A percentile compares a stretch with the other conserved stretches of the same genome.
Conservation (phyloP, 164 flowering plant species). For the Magnolia kwangsiensis region DNA sequence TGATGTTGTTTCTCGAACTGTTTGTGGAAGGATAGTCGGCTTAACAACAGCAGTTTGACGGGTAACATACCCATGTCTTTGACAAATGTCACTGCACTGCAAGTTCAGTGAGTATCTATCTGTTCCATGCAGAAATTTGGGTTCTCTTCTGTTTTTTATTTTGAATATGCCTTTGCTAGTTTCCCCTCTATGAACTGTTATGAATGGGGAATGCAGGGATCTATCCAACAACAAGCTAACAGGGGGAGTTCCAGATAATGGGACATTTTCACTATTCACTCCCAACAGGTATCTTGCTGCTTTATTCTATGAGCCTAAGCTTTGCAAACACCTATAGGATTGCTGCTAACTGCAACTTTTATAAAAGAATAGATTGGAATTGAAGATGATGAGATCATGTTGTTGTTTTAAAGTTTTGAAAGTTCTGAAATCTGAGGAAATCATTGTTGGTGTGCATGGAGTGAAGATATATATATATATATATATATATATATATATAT, state of each 20-base stretch:
- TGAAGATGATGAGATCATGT: too few species aligned
- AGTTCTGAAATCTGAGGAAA: too few species aligned
- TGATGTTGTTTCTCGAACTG: conserved; percentile 13
- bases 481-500: too few species aligned
- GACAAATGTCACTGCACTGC: conserved; percentile 46
- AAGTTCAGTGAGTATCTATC: conserved; percentile 41
- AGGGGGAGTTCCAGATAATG: conserved; percentile 59
- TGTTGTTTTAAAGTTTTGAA: too few species aligned
- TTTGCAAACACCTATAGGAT: too few species aligned
- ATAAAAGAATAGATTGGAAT: too few species aligned
- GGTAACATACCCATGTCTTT: conserved; percentile 57
- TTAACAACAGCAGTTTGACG: conserved; percentile 59
- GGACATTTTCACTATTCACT: conserved; percentile 64
- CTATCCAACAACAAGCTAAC: conserved; percentile 36
- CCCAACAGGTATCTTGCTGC: conserved; percentile 48
- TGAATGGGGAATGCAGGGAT: too few species aligned
- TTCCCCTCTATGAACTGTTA: background rate
- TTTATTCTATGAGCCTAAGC: background rate
- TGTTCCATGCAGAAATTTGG: background rate
- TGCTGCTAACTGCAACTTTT: too few species aligned
- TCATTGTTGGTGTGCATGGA: too few species aligned
- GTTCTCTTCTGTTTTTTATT: background rate
- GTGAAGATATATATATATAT: too few species aligned
- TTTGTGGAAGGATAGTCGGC: conserved; percentile 58
- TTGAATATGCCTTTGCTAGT: background rate